phyloP scores from a whole-genome alignment of 2,329 filamentous ascomycete species.

The Fusarium torulosum region DNA sequence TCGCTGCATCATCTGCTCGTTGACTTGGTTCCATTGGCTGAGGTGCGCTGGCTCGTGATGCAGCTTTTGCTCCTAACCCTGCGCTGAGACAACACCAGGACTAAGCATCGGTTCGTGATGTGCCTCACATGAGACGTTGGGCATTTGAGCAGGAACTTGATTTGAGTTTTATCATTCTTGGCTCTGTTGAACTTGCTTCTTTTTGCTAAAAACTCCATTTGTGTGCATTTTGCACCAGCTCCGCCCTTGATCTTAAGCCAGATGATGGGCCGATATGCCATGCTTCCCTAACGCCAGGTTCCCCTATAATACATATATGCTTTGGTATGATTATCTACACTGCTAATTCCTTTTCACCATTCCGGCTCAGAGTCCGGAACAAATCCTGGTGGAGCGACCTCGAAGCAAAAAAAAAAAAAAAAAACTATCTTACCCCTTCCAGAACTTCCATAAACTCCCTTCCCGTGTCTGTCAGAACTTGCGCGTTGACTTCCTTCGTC shows the following conservation, averaged over 20 bases:
- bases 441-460: conserved; percentile 19
- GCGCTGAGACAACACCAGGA: conserved; percentile 26
- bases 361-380: background rate
- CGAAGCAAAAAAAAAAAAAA: no score
- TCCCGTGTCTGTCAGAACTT: conserved; percentile 37
- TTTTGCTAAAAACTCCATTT: background rate
- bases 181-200: conserved; percentile 1
- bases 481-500: conserved; percentile 37
- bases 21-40: conserved; percentile 35
- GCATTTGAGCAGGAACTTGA: conserved; percentile 7
- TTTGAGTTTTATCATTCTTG: conserved; percentile 16
- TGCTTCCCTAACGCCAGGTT: conserved; percentile 27
- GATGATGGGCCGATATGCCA: conserved; percentile 15
- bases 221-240: conserved; percentile 4
- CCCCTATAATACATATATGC: conserved; percentile 28
- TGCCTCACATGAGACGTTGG: conserved; percentile 40
- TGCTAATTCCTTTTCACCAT: background rate
- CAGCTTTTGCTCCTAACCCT: conserved; percentile 29
- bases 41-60: conserved; percentile 34
- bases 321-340: conserved; percentile 16
- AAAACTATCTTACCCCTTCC: conserved; percentile 2
- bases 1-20: conserved; percentile 37
- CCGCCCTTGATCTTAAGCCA: conserved; percentile 26
- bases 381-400: background rate
- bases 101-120: conserved; percentile 39